Percentiles rank a stretch among this genome's conserved stretches.
These are phyloP conservation scores for Porogramme epimiltina DNA, from an alignment of 1,284 basidiomycete genomes.

Conservation along the genomic window DNA sequence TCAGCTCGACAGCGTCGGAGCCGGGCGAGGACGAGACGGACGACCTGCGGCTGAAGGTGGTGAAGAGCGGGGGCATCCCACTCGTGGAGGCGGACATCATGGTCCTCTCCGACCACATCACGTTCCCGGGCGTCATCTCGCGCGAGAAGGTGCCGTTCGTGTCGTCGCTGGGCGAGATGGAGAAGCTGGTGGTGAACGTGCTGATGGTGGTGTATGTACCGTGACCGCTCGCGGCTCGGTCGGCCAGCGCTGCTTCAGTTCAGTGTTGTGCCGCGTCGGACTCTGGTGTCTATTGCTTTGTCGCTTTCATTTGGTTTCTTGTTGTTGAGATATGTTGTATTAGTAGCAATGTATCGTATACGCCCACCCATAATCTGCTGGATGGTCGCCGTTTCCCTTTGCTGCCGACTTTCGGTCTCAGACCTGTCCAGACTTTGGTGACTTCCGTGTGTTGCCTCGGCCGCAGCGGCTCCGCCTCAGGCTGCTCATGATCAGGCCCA, in stretches of 20 bases:
- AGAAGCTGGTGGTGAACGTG: constrained; percentile 74
- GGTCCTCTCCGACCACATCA: constrained; percentile 58
- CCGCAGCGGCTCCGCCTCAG: too few relatives aligned
- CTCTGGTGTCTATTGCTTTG: background rate
- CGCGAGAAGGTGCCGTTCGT: constrained; percentile 74
- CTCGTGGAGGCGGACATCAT: constrained; percentile 63
- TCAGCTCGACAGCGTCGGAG: constrained; percentile 37
- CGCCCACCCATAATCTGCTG: too few relatives aligned
- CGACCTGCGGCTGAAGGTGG: constrained; percentile 54
- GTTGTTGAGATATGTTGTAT: constrained; percentile 21
- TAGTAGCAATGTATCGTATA: constrained; percentile 24
- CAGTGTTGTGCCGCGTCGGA: background rate
- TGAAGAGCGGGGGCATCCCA: constrained; percentile 67
- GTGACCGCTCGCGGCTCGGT: constrained; percentile 31
- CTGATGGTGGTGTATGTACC: constrained; percentile 68
- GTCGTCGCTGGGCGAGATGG: constrained; percentile 56
- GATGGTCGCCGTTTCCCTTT: too few relatives aligned
- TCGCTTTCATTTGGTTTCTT: constrained; percentile 15
- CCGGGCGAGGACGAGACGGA: constrained; percentile 42
- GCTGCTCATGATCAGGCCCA: too few relatives aligned
- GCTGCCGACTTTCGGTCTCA: too few relatives aligned
- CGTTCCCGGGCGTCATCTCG: constrained; percentile 46
- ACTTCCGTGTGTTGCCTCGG: too few relatives aligned
- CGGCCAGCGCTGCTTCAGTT: background rate
- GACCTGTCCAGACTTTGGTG: too few relatives aligned